These are phyloP conservation scores for Coemansia sp. DNA, from an alignment of 192 early-diverging fungal genomes.

Conservation along the genomic window DNA sequence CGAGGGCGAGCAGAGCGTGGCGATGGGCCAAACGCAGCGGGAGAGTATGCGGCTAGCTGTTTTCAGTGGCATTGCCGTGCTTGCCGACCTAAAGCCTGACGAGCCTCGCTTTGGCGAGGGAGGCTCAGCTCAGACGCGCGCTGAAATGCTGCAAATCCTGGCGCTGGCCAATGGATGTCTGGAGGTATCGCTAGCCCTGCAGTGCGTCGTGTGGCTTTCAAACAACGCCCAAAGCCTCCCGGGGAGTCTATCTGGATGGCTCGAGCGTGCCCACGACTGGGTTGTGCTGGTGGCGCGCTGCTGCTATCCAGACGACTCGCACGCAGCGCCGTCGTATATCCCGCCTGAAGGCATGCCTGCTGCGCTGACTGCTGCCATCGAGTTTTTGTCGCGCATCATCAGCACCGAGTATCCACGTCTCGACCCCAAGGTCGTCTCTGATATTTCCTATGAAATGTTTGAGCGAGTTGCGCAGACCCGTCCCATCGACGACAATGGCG, in stretches of 20 bases:
- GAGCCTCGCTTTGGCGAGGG: conserved; percentile 13
- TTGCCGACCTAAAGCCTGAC: conserved; percentile 12
- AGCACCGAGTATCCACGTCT: conserved; percentile 40
- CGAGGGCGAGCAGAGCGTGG: neutral
- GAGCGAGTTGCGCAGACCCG: conserved; percentile 16
- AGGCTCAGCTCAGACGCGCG: conserved; percentile 11
- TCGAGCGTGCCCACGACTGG: conserved; percentile 25
- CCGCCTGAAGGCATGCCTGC: neutral
- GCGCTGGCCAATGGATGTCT: conserved; percentile 20
- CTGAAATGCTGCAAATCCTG: conserved; percentile 25
- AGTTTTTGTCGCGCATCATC: conserved; percentile 29
- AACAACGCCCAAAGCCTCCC: conserved; percentile 17
- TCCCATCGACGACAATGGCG: conserved; percentile 7
- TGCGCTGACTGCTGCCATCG: conserved; percentile 27
- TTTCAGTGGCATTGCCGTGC: conserved; percentile 17
- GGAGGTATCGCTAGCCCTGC: conserved; percentile 27
- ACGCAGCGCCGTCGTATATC: conserved; percentile 1
- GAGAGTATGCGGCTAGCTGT: conserved; percentile 15
- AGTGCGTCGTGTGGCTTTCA: conserved; percentile 33
- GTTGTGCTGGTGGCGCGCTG: conserved; percentile 12
- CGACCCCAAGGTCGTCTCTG: conserved; percentile 14
- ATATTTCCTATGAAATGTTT: conserved; percentile 10
- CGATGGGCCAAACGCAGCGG: neutral
- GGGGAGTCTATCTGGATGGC: conserved; percentile 18
- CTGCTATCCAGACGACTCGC: conserved; percentile 24